A percentile compares a stretch with the other conserved stretches of the same genome.
Conservation (phyloP, 495 filamentous ascomycete genomes). For the Trichocladium uniseriatum region DNA sequence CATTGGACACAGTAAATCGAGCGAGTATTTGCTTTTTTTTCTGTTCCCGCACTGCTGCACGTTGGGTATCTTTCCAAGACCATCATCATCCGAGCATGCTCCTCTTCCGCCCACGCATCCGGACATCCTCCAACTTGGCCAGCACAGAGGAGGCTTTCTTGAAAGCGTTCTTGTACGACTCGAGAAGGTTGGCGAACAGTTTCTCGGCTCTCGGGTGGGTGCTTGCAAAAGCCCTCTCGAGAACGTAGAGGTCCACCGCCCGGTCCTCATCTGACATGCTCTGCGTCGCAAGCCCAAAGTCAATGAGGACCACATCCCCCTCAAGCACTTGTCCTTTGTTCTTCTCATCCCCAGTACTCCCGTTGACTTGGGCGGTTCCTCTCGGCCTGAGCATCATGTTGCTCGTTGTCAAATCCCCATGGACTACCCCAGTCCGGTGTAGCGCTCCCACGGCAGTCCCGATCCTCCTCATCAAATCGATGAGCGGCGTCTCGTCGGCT, state of each 20-base stretch:
- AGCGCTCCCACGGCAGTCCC: conserved; percentile 67
- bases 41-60: neutral
- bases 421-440: conserved; percentile 74
- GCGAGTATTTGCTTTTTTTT: conserved; percentile 1
- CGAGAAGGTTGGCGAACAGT: conserved; percentile 55
- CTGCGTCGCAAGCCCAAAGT: conserved; percentile 86
- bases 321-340: conserved; percentile 29
- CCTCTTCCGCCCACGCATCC: conserved; percentile 92
- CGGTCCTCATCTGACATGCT: conserved; percentile 82
- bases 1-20: neutral
- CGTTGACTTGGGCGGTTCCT: conserved; percentile 6
- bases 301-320: conserved; percentile 83
- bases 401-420: conserved; percentile 95
- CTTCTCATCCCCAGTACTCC: conserved; percentile 2
- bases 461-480: conserved; percentile 59
- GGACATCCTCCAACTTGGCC: conserved; percentile 81
- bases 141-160: conserved; percentile 43
- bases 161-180: conserved; percentile 43
- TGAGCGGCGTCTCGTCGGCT: conserved; percentile 28
- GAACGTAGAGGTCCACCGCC: conserved; percentile 92
- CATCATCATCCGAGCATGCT: conserved; percentile 78
- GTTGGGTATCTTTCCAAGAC: conserved; percentile 2
- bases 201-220: conserved; percentile 83
- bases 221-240: conserved; percentile 91
- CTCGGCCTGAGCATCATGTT: conserved; percentile 75